phyloP scores from a whole-genome alignment of 1,284 basidiomycete species.

The Sporisorium sorghi region DNA sequence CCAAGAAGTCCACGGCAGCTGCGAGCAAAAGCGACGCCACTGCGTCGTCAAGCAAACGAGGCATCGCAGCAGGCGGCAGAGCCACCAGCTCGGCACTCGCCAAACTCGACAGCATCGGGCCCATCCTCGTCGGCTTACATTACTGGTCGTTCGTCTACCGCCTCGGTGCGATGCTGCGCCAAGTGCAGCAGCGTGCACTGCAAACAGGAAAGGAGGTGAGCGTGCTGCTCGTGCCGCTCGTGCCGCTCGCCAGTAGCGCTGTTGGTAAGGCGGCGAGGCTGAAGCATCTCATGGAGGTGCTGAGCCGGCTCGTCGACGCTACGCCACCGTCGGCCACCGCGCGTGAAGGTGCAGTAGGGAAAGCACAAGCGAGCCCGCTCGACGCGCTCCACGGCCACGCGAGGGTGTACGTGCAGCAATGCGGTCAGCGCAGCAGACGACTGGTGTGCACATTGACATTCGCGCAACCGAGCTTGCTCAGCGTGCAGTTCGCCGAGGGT shows the following conservation, averaged over 20 bases:
- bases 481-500: constrained; percentile 21
- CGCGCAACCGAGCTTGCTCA: constrained; percentile 29
- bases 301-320: constrained; percentile 13
- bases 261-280: not conserved
- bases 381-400: constrained; percentile 14
- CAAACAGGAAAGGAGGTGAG: not conserved
- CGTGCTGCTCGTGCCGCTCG: constrained; percentile 20
- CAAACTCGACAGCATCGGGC: constrained; percentile 24
- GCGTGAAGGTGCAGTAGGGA: too few relatives aligned
- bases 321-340: not conserved
- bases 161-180: constrained; percentile 7
- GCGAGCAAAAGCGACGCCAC: not conserved
- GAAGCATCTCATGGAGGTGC: not conserved
- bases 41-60: constrained; percentile 2
- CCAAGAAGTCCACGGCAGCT: constrained; percentile 17
- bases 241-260: not conserved
- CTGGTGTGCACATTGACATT: constrained; percentile 22
- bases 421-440: not conserved
- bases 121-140: constrained; percentile 32
- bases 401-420: constrained; percentile 7
- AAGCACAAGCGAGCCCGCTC: not conserved
- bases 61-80: constrained; percentile 19
- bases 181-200: not conserved
- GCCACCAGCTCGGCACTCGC: constrained; percentile 13
- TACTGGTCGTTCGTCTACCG: constrained; percentile 48